These are phyloP conservation scores for Penstemon davidsonii DNA, from an alignment of 257 asterid species.

Conservation along the genomic window DNA sequence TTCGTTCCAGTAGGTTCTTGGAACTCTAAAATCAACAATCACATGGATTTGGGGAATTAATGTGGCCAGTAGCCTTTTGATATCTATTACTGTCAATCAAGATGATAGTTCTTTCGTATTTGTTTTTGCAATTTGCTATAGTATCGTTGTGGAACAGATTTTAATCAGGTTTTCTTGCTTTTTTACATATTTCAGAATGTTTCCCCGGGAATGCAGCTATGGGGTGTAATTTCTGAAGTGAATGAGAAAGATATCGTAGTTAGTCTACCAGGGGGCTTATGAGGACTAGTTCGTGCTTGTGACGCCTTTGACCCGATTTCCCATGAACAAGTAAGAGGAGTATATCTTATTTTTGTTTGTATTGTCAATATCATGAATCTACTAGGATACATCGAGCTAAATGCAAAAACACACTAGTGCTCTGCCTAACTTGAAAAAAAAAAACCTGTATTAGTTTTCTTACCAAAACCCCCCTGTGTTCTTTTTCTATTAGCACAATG, in stretches of 20 bases:
- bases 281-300: constrained; percentile 86
- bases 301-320: constrained; percentile 72
- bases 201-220: constrained; percentile 85
- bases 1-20: background rate
- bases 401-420: no score
- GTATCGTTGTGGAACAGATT: constrained; percentile 11
- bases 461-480: no score
- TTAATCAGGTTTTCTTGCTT: constrained; percentile 2
- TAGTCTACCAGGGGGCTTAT: constrained; percentile 94
- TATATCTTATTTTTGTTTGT: background rate
- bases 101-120: background rate
- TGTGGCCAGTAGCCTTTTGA: no score
- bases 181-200: constrained; percentile 60
- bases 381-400: background rate
- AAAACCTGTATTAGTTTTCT: no score
- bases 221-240: constrained; percentile 94
- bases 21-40: background rate
- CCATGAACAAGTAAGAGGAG: constrained; percentile 31
- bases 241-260: constrained; percentile 86
- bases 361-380: constrained; percentile 4
- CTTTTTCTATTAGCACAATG: no score
- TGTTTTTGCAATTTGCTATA: background rate
- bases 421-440: no score
- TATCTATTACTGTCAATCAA: no score
- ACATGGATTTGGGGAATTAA: no score